Conservation (phyloP, 768 basidiomycete species). For the Suillus cothurnatus region DNA sequence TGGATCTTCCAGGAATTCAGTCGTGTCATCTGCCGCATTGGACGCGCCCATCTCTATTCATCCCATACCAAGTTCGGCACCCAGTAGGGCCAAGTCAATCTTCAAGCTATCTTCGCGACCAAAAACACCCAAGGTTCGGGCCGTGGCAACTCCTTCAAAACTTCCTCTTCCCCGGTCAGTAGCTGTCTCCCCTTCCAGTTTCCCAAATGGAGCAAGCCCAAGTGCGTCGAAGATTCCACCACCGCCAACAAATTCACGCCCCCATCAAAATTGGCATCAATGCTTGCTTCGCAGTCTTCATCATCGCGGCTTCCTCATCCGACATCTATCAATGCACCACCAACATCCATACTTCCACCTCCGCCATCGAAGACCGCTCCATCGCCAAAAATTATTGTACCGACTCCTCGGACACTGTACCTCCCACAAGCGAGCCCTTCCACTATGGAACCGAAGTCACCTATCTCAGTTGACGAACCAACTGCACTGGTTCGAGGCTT, state of each 20-base stretch:
- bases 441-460: slow-evolving; percentile 1
- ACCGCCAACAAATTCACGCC: slow-evolving; percentile 28
- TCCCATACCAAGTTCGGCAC: slow-evolving; percentile 2
- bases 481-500: slow-evolving; percentile 19
- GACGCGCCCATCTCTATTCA: slow-evolving; percentile 18
- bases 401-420: slow-evolving; percentile 3
- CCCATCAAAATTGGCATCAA: slow-evolving; percentile 32
- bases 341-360: slow-evolving; percentile 24
- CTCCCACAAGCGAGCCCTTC: slow-evolving; percentile 6
- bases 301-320: slow-evolving; percentile 8
- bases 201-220: slow-evolving; percentile 1
- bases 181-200: slow-evolving; percentile 11
- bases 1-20: not conserved
- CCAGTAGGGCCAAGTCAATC: slow-evolving; percentile 30
- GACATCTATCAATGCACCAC: slow-evolving; percentile 6
- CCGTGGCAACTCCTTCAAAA: slow-evolving; percentile 14
- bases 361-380: slow-evolving; percentile 17
- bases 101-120: slow-evolving; percentile 30
- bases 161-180: slow-evolving; percentile 15
- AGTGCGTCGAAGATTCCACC: slow-evolving; percentile 23
- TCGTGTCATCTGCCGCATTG: slow-evolving; percentile 26
- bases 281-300: slow-evolving; percentile 29
- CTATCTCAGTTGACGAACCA: slow-evolving; percentile 5
- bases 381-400: slow-evolving; percentile 13
- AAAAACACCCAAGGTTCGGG: slow-evolving; percentile 24